Evolutionary conservation across 2,329 filamentous ascomycete species (phyloP).

Genomic region (Beauveria caledonica): DNA sequence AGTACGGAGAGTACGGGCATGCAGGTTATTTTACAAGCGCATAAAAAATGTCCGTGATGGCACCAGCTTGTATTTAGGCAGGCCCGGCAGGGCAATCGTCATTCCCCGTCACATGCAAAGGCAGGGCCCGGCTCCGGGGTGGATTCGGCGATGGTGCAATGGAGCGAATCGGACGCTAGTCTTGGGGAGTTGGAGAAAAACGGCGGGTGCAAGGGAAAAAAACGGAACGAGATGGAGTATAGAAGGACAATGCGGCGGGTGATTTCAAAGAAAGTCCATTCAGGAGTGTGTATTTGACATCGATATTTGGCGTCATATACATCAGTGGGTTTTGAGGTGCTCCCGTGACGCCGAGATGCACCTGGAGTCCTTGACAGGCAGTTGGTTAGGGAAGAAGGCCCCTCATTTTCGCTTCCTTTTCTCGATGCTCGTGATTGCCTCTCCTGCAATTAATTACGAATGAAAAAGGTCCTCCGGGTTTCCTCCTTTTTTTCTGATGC

Average conservation of each 20-base stretch:
- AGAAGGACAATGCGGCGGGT: constrained; percentile 1
- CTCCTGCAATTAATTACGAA: too few species aligned
- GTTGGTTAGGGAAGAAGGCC: too few species aligned
- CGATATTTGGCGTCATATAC: neutral
- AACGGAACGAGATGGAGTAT: neutral
- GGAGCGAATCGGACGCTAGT: constrained; percentile 10
- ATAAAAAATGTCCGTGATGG: neutral
- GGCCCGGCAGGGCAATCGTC: neutral
- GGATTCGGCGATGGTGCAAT: constrained; percentile 2
- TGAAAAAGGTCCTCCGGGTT: neutral
- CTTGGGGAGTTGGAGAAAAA: neutral
- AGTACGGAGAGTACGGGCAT: neutral
- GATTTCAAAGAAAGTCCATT: neutral
- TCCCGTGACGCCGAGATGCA: too few species aligned
- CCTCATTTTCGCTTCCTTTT: too few species aligned
- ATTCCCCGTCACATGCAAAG: constrained; percentile 8
- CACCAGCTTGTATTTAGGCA: neutral
- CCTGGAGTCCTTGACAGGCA: too few species aligned
- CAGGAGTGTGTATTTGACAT: neutral
- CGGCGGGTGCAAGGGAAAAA: neutral
- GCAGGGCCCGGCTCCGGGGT: neutral
- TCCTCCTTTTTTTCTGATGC: neutral
- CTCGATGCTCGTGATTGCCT: too few species aligned
- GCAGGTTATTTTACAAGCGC: neutral
- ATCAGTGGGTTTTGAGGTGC: too few species aligned